Base-by-base conservation (phyloP, 495 filamentous ascomycete genomes). In the Aspergillus indologenus region DNA sequence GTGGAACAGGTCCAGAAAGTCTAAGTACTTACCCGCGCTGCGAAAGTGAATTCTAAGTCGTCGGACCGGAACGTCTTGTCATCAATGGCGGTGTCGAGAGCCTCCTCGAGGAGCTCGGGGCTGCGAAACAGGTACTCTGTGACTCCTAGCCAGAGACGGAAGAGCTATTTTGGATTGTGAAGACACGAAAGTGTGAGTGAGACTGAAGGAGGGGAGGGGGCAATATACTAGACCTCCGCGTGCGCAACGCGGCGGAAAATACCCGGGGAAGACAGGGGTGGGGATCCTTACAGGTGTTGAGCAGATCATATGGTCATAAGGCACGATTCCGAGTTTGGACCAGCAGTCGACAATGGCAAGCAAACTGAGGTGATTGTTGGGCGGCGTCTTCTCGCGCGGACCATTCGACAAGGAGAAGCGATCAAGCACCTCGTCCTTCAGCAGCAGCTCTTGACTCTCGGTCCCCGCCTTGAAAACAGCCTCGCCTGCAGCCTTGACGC, bases 271-370 rank as follows among this genome's bases (percentile, higher is more conserved):
- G 8, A 17, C 1, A 43, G 7, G 19, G 12, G 18, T 20, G 50
- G 23, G 15, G 44, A 48, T 7, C 15, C 82, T 71, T 70, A 88
- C 87, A 53, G 94, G 94, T 15, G 94, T 98, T 14, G 90, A 96
- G 75, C 94, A 98, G 63, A 98, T 96, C 91, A 98, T 97, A 77
- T 98, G 94, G 72, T 98, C 92, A 71, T 98, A 98, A 1, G 94
- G 94, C 31, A 94, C 89, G 61, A 96, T 98, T 31, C 87, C 89
- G 15, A 96, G 79, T 58, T 89, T 89, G 72, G 86, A 92, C 94
- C 94, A 98, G 73, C 91, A 98, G 75, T 98, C 94, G 24, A 98
- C 94, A 84, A 98, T 98, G n/a, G 93, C 95, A 42, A 98, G 83
- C 50, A 98, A 82, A 73, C 85, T 89, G 29, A 98, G 78, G 71